phyloP scores from a whole-genome alignment of 495 filamentous ascomycete genomes.

The Aspergillus bertholletiae region DNA sequence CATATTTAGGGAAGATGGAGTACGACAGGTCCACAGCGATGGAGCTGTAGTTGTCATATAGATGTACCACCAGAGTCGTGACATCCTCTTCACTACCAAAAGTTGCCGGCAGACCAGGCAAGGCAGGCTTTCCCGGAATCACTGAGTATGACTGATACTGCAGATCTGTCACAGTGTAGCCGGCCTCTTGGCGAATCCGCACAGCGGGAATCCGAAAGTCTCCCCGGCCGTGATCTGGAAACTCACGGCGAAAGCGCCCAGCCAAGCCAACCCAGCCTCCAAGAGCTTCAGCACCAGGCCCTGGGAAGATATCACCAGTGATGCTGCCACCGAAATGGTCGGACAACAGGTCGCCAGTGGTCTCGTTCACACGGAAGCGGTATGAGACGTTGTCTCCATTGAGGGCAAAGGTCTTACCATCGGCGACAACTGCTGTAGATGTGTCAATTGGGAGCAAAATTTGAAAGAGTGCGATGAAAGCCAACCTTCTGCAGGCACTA shows the following conservation, averaged over 20 bases:
- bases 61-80: constrained; percentile 45
- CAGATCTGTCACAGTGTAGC: constrained; percentile 48
- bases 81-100: constrained; percentile 46
- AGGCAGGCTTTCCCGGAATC: constrained; percentile 39
- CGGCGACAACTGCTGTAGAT: constrained; percentile 32
- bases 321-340: constrained; percentile 48
- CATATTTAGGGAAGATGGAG: constrained; percentile 50
- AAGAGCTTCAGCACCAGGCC: constrained; percentile 27
- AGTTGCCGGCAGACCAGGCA: constrained; percentile 48
- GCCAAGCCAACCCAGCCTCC: constrained; percentile 44
- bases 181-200: constrained; percentile 46
- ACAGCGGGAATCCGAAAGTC: constrained; percentile 53
- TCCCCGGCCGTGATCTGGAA: constrained; percentile 52
- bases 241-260: constrained; percentile 49
- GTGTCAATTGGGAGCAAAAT: background rate
- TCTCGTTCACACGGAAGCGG: constrained; percentile 51
- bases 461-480: background rate
- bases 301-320: constrained; percentile 34
- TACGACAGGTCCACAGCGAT: constrained; percentile 49
- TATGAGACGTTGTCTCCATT: constrained; percentile 49
- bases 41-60: constrained; percentile 48
- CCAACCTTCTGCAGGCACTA: background rate
- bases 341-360: constrained; percentile 43
- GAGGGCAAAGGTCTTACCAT: constrained; percentile 45
- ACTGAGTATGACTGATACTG: constrained; percentile 44